phyloP scores from a whole-genome alignment of 2,329 filamentous ascomycete species.

The Colletotrichum magnum region DNA sequence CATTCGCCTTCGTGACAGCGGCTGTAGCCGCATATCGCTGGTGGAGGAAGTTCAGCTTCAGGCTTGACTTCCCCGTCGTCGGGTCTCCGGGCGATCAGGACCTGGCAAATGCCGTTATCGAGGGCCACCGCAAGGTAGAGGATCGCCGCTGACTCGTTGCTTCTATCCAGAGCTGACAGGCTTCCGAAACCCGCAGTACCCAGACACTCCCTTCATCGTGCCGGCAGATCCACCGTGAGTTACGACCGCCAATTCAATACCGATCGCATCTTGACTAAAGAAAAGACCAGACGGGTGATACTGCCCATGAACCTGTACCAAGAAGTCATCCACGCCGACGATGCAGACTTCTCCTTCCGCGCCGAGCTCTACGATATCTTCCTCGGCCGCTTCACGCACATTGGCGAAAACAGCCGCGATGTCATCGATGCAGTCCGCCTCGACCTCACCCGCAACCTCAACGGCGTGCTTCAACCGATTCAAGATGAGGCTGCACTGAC shows the following conservation, averaged over 20 bases:
- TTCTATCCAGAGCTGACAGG: not conserved
- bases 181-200: not conserved
- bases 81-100: slow-evolving; percentile 20
- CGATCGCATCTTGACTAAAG: not conserved
- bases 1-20: not conserved
- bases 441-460: slow-evolving; percentile 26
- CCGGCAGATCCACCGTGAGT: slow-evolving; percentile 24
- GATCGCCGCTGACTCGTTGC: too few relatives aligned
- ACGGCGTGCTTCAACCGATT: slow-evolving; percentile 19
- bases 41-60: slow-evolving; percentile 12
- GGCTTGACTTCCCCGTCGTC: slow-evolving; percentile 21
- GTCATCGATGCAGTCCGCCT: slow-evolving; percentile 28
- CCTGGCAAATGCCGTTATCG: slow-evolving; percentile 8
- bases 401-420: slow-evolving; percentile 22
- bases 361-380: slow-evolving; percentile 40
- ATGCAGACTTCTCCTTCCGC: slow-evolving; percentile 26
- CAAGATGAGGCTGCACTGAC: slow-evolving; percentile 36
- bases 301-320: slow-evolving; percentile 34
- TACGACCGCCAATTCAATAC: not conserved
- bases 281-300: slow-evolving; percentile 15
- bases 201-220: slow-evolving; percentile 30
- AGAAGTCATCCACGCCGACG: slow-evolving; percentile 32
- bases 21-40: slow-evolving; percentile 3
- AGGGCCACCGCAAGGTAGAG: slow-evolving; percentile 25
- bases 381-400: slow-evolving; percentile 39